These are phyloP conservation scores for Lepraria neglecta DNA, from an alignment of 495 filamentous ascomycete species.

Conservation along the genomic window DNA sequence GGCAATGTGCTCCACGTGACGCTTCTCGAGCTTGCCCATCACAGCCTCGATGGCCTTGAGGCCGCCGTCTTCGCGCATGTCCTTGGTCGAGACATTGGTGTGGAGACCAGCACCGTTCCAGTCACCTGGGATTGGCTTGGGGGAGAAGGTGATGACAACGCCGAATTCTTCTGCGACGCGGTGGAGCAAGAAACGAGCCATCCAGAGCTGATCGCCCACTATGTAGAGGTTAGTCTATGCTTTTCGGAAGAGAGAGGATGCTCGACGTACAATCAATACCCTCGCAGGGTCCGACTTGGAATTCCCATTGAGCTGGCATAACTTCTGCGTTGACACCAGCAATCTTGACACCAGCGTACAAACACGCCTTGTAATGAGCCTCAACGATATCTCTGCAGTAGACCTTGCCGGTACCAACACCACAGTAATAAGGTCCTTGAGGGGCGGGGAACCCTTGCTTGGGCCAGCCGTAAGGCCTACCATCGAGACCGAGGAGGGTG, in stretches of 20 bases:
- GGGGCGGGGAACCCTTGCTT: slow-evolving; percentile 91
- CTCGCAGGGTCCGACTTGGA: slow-evolving; percentile 91
- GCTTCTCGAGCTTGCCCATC: slow-evolving; percentile 82
- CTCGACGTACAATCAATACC: slow-evolving; percentile 69
- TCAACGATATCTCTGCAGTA: slow-evolving; percentile 98
- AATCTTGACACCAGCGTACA: slow-evolving; percentile 87
- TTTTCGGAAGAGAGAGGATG: neutral
- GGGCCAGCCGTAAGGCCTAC: slow-evolving; percentile 94
- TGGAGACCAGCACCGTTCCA: slow-evolving; percentile 99
- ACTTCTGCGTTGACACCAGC: slow-evolving; percentile 99
- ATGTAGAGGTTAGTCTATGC: slow-evolving; percentile 24
- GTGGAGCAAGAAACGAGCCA: slow-evolving; percentile 92
- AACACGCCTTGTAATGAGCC: slow-evolving; percentile 95
- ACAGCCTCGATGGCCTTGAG: slow-evolving; percentile 85
- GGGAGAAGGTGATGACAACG: slow-evolving; percentile 89
- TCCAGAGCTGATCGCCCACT: slow-evolving; percentile 98
- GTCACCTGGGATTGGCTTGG: slow-evolving; percentile 97
- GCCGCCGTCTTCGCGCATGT: slow-evolving; percentile 84
- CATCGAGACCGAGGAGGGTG: slow-evolving; percentile 79
- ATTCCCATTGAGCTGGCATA: slow-evolving; percentile 98
- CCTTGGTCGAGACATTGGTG: slow-evolving; percentile 84
- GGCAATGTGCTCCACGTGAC: slow-evolving; percentile 90
- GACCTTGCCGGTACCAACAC: slow-evolving; percentile 94
- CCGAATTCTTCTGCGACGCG: slow-evolving; percentile 97
- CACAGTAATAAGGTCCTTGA: slow-evolving; percentile 99